These are phyloP conservation scores for Immersiella caudata DNA, from an alignment of 495 filamentous ascomycete genomes.

Conservation along the genomic window DNA sequence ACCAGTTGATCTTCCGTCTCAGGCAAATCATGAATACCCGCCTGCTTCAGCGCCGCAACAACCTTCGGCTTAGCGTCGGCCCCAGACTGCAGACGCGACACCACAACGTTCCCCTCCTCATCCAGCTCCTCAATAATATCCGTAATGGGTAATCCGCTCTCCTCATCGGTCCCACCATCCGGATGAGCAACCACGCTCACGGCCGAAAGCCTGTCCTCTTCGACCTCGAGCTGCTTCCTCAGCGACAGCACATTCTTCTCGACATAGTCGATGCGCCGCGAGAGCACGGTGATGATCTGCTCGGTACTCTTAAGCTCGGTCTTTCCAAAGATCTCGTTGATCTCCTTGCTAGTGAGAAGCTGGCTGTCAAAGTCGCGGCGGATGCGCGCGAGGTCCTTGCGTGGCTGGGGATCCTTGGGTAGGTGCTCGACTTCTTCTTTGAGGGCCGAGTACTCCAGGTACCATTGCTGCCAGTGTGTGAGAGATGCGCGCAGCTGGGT, in stretches of 20 bases:
- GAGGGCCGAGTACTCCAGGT: constrained; percentile 86
- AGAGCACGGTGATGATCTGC: constrained; percentile 70
- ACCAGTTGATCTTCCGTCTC: constrained; percentile 23
- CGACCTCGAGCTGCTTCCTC: constrained; percentile 66
- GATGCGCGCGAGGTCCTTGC: constrained; percentile 49
- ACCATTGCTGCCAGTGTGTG: constrained; percentile 84
- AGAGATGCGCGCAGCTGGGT: constrained; percentile 74
- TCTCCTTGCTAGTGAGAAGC: constrained; percentile 55
- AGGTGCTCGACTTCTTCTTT: constrained; percentile 72
- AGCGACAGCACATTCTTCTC: constrained; percentile 73
- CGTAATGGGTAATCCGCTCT: constrained; percentile 66
- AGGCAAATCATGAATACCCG: constrained; percentile 47
- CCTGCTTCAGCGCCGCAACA: constrained; percentile 69
- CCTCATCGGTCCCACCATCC: constrained; percentile 60
- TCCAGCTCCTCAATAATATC: constrained; percentile 93
- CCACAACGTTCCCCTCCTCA: constrained; percentile 84
- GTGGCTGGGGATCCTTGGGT: constrained; percentile 51
- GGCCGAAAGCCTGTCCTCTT: constrained; percentile 67
- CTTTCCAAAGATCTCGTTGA: constrained; percentile 66
- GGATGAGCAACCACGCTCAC: constrained; percentile 48
- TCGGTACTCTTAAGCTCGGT: constrained; percentile 51
- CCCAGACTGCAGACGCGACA: constrained; percentile 60
- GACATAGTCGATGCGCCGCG: constrained; percentile 84
- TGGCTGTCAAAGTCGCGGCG: constrained; percentile 48
- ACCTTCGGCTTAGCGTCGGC: constrained; percentile 64